phyloP scores from a whole-genome alignment of 495 filamentous ascomycete species.

The Neurospora sp. region DNA sequence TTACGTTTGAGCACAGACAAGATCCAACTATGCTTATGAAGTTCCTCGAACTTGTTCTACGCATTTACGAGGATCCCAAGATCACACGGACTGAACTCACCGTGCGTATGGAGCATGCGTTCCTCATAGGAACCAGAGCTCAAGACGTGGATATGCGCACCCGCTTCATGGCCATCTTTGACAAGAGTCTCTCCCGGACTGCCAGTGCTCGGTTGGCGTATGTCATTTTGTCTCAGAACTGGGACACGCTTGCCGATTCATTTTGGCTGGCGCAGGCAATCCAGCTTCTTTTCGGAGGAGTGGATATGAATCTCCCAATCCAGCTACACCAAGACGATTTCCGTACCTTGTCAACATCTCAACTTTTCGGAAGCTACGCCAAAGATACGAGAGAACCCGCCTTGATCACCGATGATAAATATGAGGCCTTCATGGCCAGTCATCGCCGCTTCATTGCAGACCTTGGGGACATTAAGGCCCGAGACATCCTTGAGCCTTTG shows the following conservation, averaged over 20 bases:
- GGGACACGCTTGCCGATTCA: slow-evolving; percentile 87
- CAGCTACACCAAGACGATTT: slow-evolving; percentile 79
- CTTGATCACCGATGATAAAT: slow-evolving; percentile 68
- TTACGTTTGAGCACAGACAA: slow-evolving; percentile 75
- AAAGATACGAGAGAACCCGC: slow-evolving; percentile 63
- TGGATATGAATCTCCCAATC: slow-evolving; percentile 70
- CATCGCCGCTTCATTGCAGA: slow-evolving; percentile 76
- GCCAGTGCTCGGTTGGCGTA: slow-evolving; percentile 80
- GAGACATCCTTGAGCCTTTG: slow-evolving; percentile 83
- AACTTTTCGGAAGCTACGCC: slow-evolving; percentile 56
- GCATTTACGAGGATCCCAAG: slow-evolving; percentile 93
- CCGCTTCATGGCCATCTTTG: slow-evolving; percentile 89
- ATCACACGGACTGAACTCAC: slow-evolving; percentile 92
- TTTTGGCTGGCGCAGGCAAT: slow-evolving; percentile 95
- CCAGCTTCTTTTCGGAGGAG: slow-evolving; percentile 78
- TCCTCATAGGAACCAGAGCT: slow-evolving; percentile 88
- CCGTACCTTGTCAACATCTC: slow-evolving; percentile 57
- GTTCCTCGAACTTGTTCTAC: slow-evolving; percentile 91
- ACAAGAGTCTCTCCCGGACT: slow-evolving; percentile 76
- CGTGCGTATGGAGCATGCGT: slow-evolving; percentile 92
- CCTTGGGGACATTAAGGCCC: slow-evolving; percentile 69
- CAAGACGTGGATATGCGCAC: slow-evolving; percentile 96
- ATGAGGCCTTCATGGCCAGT: slow-evolving; percentile 65
- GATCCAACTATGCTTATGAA: slow-evolving; percentile 78
- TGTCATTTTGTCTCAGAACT: slow-evolving; percentile 87